Evolutionary conservation across 257 asterid genomes (phyloP), one percentile per base, ranked within the genome.

Genomic region (Solanum stenotomum): DNA sequence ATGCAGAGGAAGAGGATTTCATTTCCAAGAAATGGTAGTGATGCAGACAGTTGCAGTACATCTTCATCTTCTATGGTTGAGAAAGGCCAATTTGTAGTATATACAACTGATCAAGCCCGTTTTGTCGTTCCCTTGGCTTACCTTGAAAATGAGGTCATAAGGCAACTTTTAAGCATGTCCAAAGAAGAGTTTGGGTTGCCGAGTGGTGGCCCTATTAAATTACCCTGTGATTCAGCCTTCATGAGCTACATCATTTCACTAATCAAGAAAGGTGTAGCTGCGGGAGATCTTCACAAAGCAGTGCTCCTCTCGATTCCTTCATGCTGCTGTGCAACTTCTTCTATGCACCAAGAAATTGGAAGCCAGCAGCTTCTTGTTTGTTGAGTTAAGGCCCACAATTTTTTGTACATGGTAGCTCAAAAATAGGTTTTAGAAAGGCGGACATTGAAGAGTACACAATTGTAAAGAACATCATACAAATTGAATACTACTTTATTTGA

Each of bases 51-150:
- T 10, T 40, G 10, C 7, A 23, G 56, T 52, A 23, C 35, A 8
- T 74, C 33, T 0, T 23, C 59, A 37, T 3, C 86, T 0, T 15
- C 12, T 0, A 10, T 59, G 3, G 85, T 87, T 4, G 89, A 77
- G 38, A 93, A 89, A 72, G 92, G 95, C 25, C 91, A 90, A 84
- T 89, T 93, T 87, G 79, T 89, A 3, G 86, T 90, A 6, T 92
- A 91, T 49, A 87, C 93, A 23, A 10, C 5, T 35, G 93, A 92
- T 70, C 71, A n/a, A 63, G 7, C 33, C 8, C 70, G 29, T 4
- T 61, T 61, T 61, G 70, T 31, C 15, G 0, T 61, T 23, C 70
- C 70, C 5, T 61, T 61, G 14, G 14, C 70, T 61, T 61, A 61
- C 70, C 70, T 61, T 10, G 29, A 23, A 61, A 61, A 23, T 61